Evolutionary conservation across 129 eudicot species (phyloP).

Genomic region (Helianthus tuberosus): DNA sequence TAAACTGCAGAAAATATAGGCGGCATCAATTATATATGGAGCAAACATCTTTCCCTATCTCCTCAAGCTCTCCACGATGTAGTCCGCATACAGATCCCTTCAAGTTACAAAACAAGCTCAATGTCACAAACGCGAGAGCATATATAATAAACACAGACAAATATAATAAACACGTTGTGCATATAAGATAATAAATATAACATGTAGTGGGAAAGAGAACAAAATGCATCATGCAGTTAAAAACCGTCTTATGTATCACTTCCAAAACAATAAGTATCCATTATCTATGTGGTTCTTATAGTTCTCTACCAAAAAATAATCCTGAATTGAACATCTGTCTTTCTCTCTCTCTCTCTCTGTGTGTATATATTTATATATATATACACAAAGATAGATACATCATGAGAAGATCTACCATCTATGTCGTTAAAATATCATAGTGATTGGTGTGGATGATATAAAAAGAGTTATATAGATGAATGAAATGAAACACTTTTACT

Average conservation of each 20-base stretch:
- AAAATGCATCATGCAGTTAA: no score
- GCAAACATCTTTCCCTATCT: constrained; percentile 41
- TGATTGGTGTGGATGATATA: neutral
- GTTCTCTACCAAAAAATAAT: no score
- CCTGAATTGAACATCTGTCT: no score
- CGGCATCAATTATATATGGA: constrained; percentile 8
- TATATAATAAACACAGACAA: neutral
- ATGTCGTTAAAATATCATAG: neutral
- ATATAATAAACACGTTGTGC: neutral
- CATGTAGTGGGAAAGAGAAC: no score
- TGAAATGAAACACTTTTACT: constrained; percentile 36
- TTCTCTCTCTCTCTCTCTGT: no score
- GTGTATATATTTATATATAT: no score
- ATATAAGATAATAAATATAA: no score
- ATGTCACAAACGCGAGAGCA: neutral
- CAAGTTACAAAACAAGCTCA: constrained; percentile 20
- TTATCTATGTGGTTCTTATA: no score
- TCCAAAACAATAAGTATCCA: no score
- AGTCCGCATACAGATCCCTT: constrained; percentile 92
- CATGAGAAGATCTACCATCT: neutral
- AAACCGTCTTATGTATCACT: no score
- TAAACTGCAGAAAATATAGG: constrained; percentile 24
- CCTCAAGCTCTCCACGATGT: constrained; percentile 89
- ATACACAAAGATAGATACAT: neutral
- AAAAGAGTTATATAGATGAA: neutral